A percentile compares a stretch with the other conserved stretches of the same genome.
Evolutionary conservation across 441 rosid species (phyloP).

Genomic region (Erysimum cheiri): DNA sequence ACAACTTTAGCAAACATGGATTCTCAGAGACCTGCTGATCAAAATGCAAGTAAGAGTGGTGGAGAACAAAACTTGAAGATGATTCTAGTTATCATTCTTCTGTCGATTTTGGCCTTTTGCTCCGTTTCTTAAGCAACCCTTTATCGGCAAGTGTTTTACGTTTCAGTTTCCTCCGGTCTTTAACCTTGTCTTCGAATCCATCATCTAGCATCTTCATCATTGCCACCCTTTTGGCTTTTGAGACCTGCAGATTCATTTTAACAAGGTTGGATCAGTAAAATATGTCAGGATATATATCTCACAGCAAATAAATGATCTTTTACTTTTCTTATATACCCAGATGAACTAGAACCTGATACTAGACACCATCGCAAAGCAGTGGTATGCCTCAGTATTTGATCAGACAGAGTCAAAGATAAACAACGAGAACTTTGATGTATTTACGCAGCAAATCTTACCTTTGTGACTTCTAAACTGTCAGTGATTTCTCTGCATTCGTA

Average conservation of each 20-base stretch:
- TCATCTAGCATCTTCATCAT: conserved; percentile 88
- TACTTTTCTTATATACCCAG: conserved; percentile 14
- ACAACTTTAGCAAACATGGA: conserved; percentile 15
- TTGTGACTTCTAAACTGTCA: conserved; percentile 73
- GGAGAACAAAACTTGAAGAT: conserved; percentile 32
- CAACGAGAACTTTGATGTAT: conserved; percentile 2
- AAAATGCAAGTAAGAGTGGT: conserved; percentile 9
- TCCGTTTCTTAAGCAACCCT: conserved; percentile 66
- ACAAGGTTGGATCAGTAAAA: conserved; percentile 5
- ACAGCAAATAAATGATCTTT: not conserved
- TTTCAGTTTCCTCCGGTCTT: conserved; percentile 72
- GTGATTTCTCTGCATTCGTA: conserved; percentile 77
- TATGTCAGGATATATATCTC: not conserved
- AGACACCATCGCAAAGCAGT: conserved; percentile 10
- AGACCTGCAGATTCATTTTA: conserved; percentile 56
- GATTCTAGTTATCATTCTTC: conserved; percentile 36
- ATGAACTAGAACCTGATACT: conserved; percentile 1
- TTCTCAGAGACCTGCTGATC: conserved; percentile 15
- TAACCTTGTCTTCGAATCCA: conserved; percentile 83
- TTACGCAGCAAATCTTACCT: conserved; percentile 50
- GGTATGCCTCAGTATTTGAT: conserved; percentile 9
- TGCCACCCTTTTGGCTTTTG: conserved; percentile 85
- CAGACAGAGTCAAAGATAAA: conserved; percentile 11
- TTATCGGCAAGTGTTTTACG: conserved; percentile 63
- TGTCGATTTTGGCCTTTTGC: conserved; percentile 49